A percentile compares a stretch with the other conserved stretches of the same genome.
Evolutionary conservation across 768 basidiomycete genomes (phyloP).

Genomic region (Wakefieldia striispora): DNA sequence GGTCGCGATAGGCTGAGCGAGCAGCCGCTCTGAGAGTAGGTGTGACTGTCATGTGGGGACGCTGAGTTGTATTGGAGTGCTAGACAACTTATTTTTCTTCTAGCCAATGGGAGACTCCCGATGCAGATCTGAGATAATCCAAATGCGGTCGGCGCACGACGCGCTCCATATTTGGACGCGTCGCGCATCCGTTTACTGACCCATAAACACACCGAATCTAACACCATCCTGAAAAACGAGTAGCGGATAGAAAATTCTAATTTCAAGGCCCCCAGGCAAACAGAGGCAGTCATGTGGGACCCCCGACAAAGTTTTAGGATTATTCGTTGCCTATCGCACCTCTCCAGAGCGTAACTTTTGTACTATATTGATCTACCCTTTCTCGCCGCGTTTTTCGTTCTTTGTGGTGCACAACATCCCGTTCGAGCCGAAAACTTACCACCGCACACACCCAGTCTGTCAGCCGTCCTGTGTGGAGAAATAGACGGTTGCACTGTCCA

Average conservation of each 20-base stretch:
- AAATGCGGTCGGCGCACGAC: constrained; percentile 37
- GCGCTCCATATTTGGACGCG: constrained; percentile 39
- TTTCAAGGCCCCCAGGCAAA: constrained; percentile 19
- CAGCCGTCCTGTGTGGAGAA: constrained; percentile 3
- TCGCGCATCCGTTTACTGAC: constrained; percentile 25
- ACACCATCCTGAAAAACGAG: constrained; percentile 25
- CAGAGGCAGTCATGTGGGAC: constrained; percentile 14
- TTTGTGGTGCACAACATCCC: constrained; percentile 14
- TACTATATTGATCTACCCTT: not conserved
- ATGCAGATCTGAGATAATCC: constrained; percentile 34
- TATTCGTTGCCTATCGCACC: constrained; percentile 18
- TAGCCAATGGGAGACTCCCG: constrained; percentile 16
- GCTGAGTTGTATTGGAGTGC: no score
- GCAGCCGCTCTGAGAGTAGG: constrained; percentile 58
- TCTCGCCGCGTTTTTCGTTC: constrained; percentile 17
- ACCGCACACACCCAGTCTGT: not conserved
- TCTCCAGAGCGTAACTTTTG: constrained; percentile 17
- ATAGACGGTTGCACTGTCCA: constrained; percentile 14
- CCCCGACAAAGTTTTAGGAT: constrained; percentile 14
- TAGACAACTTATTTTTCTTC: not conserved
- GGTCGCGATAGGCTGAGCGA: constrained; percentile 70
- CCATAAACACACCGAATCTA: constrained; percentile 31
- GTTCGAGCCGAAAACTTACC: constrained; percentile 1
- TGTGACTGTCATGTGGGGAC: constrained; percentile 49
- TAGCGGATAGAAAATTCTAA: constrained; percentile 29